Conservation (phyloP, 495 filamentous ascomycete species). For the Aspergillus coremiiformis region DNA sequence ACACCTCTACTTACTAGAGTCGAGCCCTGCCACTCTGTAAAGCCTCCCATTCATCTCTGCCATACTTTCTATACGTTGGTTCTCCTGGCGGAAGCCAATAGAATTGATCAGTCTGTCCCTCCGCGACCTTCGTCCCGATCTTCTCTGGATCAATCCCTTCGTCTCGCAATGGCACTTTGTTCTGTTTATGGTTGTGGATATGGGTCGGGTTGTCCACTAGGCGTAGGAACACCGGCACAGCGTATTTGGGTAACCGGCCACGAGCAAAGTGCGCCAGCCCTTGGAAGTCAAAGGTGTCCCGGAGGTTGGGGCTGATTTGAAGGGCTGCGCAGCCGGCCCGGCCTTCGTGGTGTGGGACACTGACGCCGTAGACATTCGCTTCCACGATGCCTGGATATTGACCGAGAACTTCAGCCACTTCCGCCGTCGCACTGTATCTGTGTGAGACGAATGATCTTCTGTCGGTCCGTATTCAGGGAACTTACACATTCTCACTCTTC, state of each 20-base stretch:
- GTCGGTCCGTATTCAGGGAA: not conserved
- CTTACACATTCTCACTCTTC: slow-evolving; percentile 75
- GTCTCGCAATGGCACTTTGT: slow-evolving; percentile 64
- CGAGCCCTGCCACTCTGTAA: slow-evolving; percentile 21
- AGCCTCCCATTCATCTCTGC: slow-evolving; percentile 48
- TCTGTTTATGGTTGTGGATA: slow-evolving; percentile 81
- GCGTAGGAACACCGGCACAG: slow-evolving; percentile 68
- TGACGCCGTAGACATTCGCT: slow-evolving; percentile 74
- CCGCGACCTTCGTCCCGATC: slow-evolving; percentile 41
- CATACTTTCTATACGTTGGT: slow-evolving; percentile 52
- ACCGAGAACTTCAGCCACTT: slow-evolving; percentile 64
- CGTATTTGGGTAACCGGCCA: slow-evolving; percentile 59
- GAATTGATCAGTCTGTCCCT: slow-evolving; percentile 41
- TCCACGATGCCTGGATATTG: slow-evolving; percentile 59
- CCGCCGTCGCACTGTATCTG: slow-evolving; percentile 48
- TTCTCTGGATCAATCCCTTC: slow-evolving; percentile 60
- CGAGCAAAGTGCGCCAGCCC: slow-evolving; percentile 47
- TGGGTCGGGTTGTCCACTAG: slow-evolving; percentile 51
- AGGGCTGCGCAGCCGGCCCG: slow-evolving; percentile 63
- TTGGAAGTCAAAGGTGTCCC: slow-evolving; percentile 44
- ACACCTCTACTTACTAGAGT: too few species aligned
- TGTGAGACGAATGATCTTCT: not conserved
- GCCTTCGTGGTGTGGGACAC: slow-evolving; percentile 62
- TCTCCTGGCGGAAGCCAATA: slow-evolving; percentile 49
- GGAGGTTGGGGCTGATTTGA: slow-evolving; percentile 31